Evolutionary conservation across 1,284 basidiomycete genomes (phyloP).

Genomic region (Moniliella sp.): DNA sequence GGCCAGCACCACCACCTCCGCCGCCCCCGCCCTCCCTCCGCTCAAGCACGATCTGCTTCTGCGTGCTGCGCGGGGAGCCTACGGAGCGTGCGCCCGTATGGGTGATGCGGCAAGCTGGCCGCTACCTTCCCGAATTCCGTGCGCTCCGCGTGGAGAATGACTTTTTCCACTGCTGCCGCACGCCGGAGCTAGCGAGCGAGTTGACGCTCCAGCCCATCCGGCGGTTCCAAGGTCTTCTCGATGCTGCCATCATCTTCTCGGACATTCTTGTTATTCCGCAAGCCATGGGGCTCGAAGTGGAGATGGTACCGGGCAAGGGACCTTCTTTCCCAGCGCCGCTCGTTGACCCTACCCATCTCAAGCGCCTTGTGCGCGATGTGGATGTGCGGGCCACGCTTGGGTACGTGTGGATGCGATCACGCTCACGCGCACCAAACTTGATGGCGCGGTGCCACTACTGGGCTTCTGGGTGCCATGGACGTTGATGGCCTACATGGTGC

Average conservation of each 20-base stretch:
- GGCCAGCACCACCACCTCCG: too few species aligned
- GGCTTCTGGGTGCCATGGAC: slow-evolving; percentile 34
- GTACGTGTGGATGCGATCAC: slow-evolving; percentile 30
- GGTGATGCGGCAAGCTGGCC: slow-evolving; percentile 95
- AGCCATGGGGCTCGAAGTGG: slow-evolving; percentile 31
- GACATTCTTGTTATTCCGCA: slow-evolving; percentile 32
- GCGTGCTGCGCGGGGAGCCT: slow-evolving; percentile 65
- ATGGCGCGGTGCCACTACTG: slow-evolving; percentile 28
- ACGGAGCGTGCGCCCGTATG: slow-evolving; percentile 85
- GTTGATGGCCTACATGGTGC: slow-evolving; percentile 34
- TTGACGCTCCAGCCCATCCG: slow-evolving; percentile 31
- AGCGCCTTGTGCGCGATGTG: slow-evolving; percentile 21
- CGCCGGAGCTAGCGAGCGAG: slow-evolving; percentile 27
- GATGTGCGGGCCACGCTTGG: slow-evolving; percentile 31
- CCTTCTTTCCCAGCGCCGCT: slow-evolving; percentile 29
- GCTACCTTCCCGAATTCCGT: slow-evolving; percentile 52
- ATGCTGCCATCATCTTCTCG: slow-evolving; percentile 32
- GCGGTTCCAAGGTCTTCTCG: slow-evolving; percentile 25
- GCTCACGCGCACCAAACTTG: slow-evolving; percentile 23
- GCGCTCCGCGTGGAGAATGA: slow-evolving; percentile 28
- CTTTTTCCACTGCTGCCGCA: slow-evolving; percentile 32
- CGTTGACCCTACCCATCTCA: slow-evolving; percentile 20
- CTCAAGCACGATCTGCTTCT: slow-evolving; percentile 74
- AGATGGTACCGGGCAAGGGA: slow-evolving; percentile 30
- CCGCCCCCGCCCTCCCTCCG: too few species aligned